Conservation (phyloP, 805 yeast species). For the Candida yuanshanica region DNA sequence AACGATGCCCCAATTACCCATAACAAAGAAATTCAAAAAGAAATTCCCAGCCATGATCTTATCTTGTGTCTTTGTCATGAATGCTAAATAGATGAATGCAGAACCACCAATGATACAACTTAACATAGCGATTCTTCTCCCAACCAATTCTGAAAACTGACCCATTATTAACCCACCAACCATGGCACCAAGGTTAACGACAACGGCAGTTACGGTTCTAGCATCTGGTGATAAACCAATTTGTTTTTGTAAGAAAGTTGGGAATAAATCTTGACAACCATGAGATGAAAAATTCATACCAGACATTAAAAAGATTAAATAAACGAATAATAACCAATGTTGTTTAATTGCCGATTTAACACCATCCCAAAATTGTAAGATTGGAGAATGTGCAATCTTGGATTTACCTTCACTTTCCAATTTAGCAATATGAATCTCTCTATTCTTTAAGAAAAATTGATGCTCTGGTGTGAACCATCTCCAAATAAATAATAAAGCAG, state of each 20-base stretch:
- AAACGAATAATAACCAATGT: constrained; percentile 58
- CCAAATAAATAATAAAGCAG: constrained; percentile 53
- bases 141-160: constrained; percentile 50
- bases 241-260: constrained; percentile 55
- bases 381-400: constrained; percentile 16
- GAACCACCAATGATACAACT: constrained; percentile 49
- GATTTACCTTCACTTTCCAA: constrained; percentile 24
- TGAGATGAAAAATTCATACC: constrained; percentile 71
- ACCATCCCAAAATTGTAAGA: constrained; percentile 19
- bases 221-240: constrained; percentile 38
- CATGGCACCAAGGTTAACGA: constrained; percentile 64
- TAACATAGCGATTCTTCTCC: constrained; percentile 54
- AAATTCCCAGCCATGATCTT: constrained; percentile 56
- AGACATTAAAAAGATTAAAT: constrained; percentile 56
- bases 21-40: constrained; percentile 59
- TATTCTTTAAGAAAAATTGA: constrained; percentile 38
- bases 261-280: constrained; percentile 70
- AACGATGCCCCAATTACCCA: constrained; percentile 71
- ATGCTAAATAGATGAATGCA: constrained; percentile 58
- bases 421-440: constrained; percentile 18
- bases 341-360: constrained; percentile 34
- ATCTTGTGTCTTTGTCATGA: constrained; percentile 29
- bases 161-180: constrained; percentile 58
- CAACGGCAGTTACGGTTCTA: constrained; percentile 54
- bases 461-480: constrained; percentile 58